Conservation (phyloP, 208 protist species). For the Leishmania tropica region DNA sequence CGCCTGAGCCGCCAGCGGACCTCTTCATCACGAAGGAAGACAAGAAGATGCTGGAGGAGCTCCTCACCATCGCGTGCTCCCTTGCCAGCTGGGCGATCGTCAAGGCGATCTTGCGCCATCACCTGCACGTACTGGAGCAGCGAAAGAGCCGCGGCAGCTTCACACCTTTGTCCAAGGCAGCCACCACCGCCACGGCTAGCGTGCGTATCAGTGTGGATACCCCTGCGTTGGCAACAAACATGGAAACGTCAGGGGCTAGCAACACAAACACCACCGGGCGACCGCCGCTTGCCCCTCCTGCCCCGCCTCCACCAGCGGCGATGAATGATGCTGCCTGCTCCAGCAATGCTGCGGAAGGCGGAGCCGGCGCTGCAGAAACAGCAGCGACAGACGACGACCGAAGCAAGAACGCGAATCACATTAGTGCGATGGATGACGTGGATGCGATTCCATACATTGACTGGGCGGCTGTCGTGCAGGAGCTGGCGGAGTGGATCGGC, state of each 20-base stretch:
- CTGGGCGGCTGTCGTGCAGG: conserved; percentile 66
- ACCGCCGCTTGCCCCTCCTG: conserved; percentile 15
- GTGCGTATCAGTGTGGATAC: background rate
- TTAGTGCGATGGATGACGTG: background rate
- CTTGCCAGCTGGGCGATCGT: conserved; percentile 77
- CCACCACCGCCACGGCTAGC: background rate
- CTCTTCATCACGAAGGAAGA: conserved; percentile 24
- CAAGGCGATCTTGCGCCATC: conserved; percentile 54
- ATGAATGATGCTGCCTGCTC: conserved; percentile 9
- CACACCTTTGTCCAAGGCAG: background rate
- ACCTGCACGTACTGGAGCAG: conserved; percentile 34
- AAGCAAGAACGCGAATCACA: background rate
- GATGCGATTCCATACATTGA: conserved; percentile 37
- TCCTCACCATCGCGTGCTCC: conserved; percentile 47
- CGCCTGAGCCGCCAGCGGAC: conserved; percentile 12
- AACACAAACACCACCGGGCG: conserved; percentile 12
- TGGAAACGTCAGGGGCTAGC: background rate
- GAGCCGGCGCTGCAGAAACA: background rate
- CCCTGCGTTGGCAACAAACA: conserved; percentile 4
- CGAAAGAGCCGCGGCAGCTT: conserved; percentile 5
- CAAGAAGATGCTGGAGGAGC: conserved; percentile 51
- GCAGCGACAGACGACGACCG: background rate
- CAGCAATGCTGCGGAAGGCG: background rate
- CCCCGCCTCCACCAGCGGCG: conserved; percentile 5
- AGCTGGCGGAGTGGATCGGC: conserved; percentile 54